These are phyloP conservation scores for Phytophthora sojae DNA, from an alignment of 352 stramenopile species.

Conservation along the genomic window DNA sequence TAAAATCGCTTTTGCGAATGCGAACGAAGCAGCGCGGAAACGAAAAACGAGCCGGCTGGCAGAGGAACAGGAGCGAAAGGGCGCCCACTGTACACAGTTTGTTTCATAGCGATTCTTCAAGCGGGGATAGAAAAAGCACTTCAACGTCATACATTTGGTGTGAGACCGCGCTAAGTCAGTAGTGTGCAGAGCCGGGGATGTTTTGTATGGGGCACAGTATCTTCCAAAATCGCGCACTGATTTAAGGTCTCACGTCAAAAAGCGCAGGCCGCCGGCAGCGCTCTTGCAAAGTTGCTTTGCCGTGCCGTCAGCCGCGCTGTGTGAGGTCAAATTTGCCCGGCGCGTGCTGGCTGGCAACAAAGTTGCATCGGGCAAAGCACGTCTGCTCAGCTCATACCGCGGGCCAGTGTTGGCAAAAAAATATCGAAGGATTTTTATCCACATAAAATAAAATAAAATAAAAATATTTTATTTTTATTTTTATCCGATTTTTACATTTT, in stretches of 20 bases:
- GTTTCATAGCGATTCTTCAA: not conserved
- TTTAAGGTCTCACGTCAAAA: not conserved
- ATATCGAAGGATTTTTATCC: not conserved
- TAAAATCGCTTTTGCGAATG: conserved; percentile 29
- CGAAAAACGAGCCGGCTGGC: conserved; percentile 12
- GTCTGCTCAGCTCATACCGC: not conserved
- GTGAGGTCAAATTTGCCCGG: not conserved
- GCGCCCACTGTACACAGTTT: conserved; percentile 2
- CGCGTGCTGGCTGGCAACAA: not conserved
- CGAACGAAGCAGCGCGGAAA: conserved; percentile 22
- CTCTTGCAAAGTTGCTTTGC: not conserved
- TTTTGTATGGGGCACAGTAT: not conserved
- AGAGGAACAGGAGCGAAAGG: conserved; percentile 26
- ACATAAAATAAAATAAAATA: not conserved
- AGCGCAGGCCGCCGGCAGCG: not conserved
- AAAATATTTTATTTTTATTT: not conserved
- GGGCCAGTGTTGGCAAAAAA: not conserved
- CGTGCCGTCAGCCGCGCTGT: not conserved
- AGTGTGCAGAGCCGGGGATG: not conserved
- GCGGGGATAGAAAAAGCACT: not conserved
- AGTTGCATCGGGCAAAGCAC: not conserved
- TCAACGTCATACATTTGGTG: conserved; percentile 4
- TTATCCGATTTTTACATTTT: not conserved
- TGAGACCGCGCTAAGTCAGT: not conserved
- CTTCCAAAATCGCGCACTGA: not conserved